Percentiles rank a stretch among this genome's conserved stretches.
Conservation (phyloP, 768 basidiomycete species). For the Phaeolepiota aurea region DNA sequence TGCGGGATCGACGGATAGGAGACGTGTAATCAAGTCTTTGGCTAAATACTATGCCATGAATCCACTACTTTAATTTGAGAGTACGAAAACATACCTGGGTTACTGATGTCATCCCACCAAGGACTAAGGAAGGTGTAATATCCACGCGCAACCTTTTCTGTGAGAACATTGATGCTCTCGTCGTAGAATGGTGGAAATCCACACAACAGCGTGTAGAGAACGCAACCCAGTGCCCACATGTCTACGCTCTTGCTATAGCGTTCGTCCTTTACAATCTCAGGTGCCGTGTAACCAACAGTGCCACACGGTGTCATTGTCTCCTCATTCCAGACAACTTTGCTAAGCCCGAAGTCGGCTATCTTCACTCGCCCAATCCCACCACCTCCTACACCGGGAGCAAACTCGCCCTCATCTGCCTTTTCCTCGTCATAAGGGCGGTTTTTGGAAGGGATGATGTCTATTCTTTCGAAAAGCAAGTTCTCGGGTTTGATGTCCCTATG, state of each 20-base stretch:
- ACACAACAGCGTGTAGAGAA: slow-evolving; percentile 96
- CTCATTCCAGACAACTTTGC: slow-evolving; percentile 98
- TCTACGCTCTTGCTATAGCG: slow-evolving; percentile 94
- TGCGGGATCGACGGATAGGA: slow-evolving; percentile 92
- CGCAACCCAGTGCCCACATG: slow-evolving; percentile 99
- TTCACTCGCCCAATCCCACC: slow-evolving; percentile 98
- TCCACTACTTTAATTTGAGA: too few relatives aligned
- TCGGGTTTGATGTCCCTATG: slow-evolving; percentile 99
- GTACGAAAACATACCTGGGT: slow-evolving; percentile 42
- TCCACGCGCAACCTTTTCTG: slow-evolving; percentile 95
- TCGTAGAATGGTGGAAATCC: slow-evolving; percentile 99
- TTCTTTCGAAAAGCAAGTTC: slow-evolving; percentile 88
- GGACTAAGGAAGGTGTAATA: slow-evolving; percentile 98
- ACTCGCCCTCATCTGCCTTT: slow-evolving; percentile 98
- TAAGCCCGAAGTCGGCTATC: slow-evolving; percentile 97
- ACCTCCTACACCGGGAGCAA: slow-evolving; percentile 84
- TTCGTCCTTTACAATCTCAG: slow-evolving; percentile 99
- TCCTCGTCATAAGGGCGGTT: slow-evolving; percentile 93
- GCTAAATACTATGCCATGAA: slow-evolving; percentile 49
- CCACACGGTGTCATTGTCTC: slow-evolving; percentile 99
- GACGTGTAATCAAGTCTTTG: slow-evolving; percentile 90
- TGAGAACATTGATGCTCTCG: slow-evolving; percentile 95
- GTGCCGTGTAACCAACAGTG: slow-evolving; percentile 99
- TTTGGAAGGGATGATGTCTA: slow-evolving; percentile 86
- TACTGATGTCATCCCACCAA: slow-evolving; percentile 97